Percentiles rank a stretch among this genome's conserved stretches.
These are phyloP conservation scores for Talaromyces pinophilus DNA, from an alignment of 2,329 filamentous ascomycete genomes.

Conservation along the genomic window DNA sequence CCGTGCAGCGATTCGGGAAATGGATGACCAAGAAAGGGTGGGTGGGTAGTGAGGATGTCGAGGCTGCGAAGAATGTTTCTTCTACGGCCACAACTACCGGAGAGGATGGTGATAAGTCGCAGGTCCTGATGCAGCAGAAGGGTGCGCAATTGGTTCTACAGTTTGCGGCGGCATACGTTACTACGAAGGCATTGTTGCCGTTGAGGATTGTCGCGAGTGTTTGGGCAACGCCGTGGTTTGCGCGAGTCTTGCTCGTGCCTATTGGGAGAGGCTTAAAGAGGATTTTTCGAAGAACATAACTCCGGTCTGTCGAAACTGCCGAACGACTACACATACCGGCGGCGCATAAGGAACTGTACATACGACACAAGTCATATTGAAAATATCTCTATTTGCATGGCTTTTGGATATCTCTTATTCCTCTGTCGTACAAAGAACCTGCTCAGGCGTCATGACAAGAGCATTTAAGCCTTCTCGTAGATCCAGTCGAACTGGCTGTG, in stretches of 20 bases:
- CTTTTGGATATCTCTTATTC: constrained; percentile 16
- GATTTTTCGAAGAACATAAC: constrained; percentile 40
- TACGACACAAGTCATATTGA: not conserved
- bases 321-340: not conserved
- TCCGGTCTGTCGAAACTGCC: not conserved
- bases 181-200: constrained; percentile 84
- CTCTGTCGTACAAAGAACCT: constrained; percentile 18
- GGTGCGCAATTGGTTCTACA: constrained; percentile 61
- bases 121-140: constrained; percentile 33
- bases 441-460: constrained; percentile 13
- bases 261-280: constrained; percentile 43
- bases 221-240: constrained; percentile 93
- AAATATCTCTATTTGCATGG: constrained; percentile 22
- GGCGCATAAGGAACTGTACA: not conserved
- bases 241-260: constrained; percentile 61
- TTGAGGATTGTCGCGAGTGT: constrained; percentile 74
- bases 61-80: constrained; percentile 44
- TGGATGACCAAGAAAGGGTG: constrained; percentile 80
- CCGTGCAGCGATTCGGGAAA: constrained; percentile 71
- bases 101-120: constrained; percentile 26
- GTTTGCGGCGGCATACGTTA: constrained; percentile 84
- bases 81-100: constrained; percentile 30
- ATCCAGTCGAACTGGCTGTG: constrained; percentile 84
- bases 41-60: constrained; percentile 58
- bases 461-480: constrained; percentile 77